Evolutionary conservation across 2,329 filamentous ascomycete genomes (phyloP).

Genomic region (Coleophoma crateriformis): DNA sequence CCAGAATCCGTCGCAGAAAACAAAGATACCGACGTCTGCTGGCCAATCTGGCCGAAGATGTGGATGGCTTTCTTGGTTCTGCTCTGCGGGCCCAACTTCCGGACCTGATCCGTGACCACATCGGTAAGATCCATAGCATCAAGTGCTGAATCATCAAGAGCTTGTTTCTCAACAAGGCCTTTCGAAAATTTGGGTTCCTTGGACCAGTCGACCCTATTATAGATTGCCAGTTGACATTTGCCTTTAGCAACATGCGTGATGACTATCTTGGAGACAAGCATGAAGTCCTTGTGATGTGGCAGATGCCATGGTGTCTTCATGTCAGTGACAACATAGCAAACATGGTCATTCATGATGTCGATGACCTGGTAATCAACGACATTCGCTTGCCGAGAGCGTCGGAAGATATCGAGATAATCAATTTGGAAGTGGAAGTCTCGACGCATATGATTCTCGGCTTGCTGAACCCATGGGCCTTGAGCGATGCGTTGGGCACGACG

Average conservation of each 20-base stretch:
- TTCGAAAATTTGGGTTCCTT: constrained; percentile 56
- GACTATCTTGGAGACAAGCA: constrained; percentile 82
- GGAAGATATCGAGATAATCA: constrained; percentile 59
- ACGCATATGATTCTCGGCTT: constrained; percentile 65
- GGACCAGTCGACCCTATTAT: constrained; percentile 82
- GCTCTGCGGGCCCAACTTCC: constrained; percentile 65
- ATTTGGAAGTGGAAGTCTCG: constrained; percentile 80
- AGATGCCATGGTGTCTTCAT: constrained; percentile 63
- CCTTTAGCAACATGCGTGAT: constrained; percentile 92
- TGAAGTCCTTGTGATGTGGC: constrained; percentile 73
- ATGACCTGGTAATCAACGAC: constrained; percentile 83
- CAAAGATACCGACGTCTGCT: constrained; percentile 57
- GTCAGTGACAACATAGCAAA: constrained; percentile 60
- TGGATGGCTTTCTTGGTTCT: constrained; percentile 73
- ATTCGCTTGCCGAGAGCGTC: constrained; percentile 52
- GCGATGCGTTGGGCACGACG: constrained; percentile 72
- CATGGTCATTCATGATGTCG: constrained; percentile 74
- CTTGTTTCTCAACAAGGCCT: constrained; percentile 61
- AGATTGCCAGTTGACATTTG: constrained; percentile 85
- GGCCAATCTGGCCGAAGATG: constrained; percentile 72
- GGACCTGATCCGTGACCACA: constrained; percentile 71
- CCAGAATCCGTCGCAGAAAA: constrained; percentile 44
- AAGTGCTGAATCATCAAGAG: constrained; percentile 67
- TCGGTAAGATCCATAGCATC: constrained; percentile 73
- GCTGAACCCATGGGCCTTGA: constrained; percentile 77